Base-by-base conservation (phyloP, 2,329 filamentous ascomycete genomes). In the Penicillium sp. region DNA sequence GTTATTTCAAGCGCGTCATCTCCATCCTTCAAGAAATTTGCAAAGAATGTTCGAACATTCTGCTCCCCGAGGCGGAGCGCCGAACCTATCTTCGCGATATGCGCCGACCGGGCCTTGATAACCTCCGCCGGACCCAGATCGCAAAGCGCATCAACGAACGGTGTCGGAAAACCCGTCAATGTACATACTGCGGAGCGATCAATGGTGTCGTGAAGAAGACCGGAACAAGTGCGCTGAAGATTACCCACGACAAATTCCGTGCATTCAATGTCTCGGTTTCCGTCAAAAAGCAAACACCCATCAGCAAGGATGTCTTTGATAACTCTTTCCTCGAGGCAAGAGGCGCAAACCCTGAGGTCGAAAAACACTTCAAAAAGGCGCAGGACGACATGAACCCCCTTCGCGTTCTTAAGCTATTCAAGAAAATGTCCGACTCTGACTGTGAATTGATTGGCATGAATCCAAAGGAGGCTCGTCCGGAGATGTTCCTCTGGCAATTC, bases 401-500 rank as follows among this genome's bases (percentile, higher is more conserved):
- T 25, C 83, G 90, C 58, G 91, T 96, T 1, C 78, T 97, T 55
- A 96, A 96, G 65, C 83, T 99, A 33, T 96, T 99, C 79, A 92
- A 92, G 74, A 87, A 89, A 69, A 91, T 99, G 55, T 88, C 86
- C 13, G 84, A 89, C 2, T 84, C 85, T 8, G 94, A 99, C 72
- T 96, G 93, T 72, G 92, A 97, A 73, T 81, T 99, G 23, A 81
- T 99, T 1, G 93, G 93, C 5, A 84, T 99, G 67, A 87, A 97
- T 68, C 90, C 92, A 1, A 82, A 85, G 15, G 92, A 96, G 66
- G 91, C 91, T 11, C 84, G 92, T 19, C 94, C 94, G 0, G 94
- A 99, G 72, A 96, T 96, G 87, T 95, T 97, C 73, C 86, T 99
- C 44, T 99, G 94, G 94, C 92, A 96, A 70, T 96, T 92, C 69